These are phyloP conservation scores for Oxytropis ochrocephala DNA, from an alignment of 306 rosid genomes.

Conservation along the genomic window DNA sequence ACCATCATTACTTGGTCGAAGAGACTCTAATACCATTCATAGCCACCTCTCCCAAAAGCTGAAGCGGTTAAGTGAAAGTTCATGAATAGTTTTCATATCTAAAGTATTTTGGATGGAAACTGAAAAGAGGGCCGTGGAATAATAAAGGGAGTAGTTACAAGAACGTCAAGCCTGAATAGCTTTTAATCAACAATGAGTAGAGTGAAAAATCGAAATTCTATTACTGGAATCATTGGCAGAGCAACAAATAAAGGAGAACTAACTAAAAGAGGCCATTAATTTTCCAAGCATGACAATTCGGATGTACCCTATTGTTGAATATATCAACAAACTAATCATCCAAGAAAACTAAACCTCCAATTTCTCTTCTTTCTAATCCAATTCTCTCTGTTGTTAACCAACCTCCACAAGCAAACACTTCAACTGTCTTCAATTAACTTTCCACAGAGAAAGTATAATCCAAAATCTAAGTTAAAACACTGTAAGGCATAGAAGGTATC, in stretches of 20 bases:
- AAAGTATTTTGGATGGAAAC: neutral
- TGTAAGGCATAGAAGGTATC: neutral
- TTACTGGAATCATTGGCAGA: neutral
- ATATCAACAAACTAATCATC: neutral
- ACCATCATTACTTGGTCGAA: neutral
- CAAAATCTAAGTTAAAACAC: neutral
- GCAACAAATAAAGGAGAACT: constrained; percentile 3
- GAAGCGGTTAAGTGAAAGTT: neutral
- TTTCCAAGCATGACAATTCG: neutral
- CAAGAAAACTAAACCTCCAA: neutral
- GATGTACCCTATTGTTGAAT: neutral
- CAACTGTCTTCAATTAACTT: neutral
- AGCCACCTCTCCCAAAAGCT: neutral
- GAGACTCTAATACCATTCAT: neutral
- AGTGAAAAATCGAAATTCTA: neutral
- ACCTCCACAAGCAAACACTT: neutral
- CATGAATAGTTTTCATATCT: neutral
- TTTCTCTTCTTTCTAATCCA: neutral
- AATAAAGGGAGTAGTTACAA: neutral
- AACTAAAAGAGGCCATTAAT: neutral
- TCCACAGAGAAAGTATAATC: neutral
- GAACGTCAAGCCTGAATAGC: neutral
- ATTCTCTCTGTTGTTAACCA: neutral
- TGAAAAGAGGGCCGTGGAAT: neutral
- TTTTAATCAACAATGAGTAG: neutral